phyloP scores from a whole-genome alignment of 208 protist species.

The Leishmania martiniquensis region DNA sequence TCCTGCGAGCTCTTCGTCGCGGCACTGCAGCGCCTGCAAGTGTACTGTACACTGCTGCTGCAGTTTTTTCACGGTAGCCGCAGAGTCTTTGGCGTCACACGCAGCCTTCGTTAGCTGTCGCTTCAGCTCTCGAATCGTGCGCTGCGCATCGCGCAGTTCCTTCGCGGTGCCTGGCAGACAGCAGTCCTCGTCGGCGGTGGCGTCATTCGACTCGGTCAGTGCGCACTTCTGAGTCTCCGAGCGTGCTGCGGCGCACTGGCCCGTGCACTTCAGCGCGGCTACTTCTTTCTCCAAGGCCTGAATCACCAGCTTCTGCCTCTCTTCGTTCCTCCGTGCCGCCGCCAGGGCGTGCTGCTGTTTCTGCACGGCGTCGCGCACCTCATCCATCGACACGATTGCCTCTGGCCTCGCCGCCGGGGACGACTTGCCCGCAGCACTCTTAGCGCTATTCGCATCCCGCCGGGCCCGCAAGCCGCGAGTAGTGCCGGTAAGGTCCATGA shows the following conservation, averaged over 20 bases:
- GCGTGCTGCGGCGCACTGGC: background rate
- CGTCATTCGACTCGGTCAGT: background rate
- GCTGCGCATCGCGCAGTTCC: conserved; percentile 34
- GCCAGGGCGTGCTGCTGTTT: conserved; percentile 30
- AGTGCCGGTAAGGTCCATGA: conserved; percentile 25
- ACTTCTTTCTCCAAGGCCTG: conserved; percentile 36
- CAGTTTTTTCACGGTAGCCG: conserved; percentile 18
- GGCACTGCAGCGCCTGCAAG: conserved; percentile 6
- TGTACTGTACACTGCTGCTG: conserved; percentile 25
- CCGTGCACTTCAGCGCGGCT: conserved; percentile 27
- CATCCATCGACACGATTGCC: conserved; percentile 25
- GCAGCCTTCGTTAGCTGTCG: conserved; percentile 17
- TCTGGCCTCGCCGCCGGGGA: background rate
- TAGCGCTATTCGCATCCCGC: conserved; percentile 13
- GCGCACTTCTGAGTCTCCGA: conserved; percentile 13
- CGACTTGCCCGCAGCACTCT: background rate
- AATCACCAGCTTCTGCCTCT: conserved; percentile 25
- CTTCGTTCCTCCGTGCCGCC: conserved; percentile 16
- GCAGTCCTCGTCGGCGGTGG: conserved; percentile 5
- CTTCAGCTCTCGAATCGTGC: conserved; percentile 27
- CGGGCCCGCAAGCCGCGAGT: conserved; percentile 29
- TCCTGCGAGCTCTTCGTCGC: conserved; percentile 30
- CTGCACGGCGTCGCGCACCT: conserved; percentile 47
- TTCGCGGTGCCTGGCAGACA: conserved; percentile 42
- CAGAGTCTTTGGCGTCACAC: conserved; percentile 18